phyloP scores from a whole-genome alignment of 2,329 filamentous ascomycete genomes.

The Juglanconis sp. region DNA sequence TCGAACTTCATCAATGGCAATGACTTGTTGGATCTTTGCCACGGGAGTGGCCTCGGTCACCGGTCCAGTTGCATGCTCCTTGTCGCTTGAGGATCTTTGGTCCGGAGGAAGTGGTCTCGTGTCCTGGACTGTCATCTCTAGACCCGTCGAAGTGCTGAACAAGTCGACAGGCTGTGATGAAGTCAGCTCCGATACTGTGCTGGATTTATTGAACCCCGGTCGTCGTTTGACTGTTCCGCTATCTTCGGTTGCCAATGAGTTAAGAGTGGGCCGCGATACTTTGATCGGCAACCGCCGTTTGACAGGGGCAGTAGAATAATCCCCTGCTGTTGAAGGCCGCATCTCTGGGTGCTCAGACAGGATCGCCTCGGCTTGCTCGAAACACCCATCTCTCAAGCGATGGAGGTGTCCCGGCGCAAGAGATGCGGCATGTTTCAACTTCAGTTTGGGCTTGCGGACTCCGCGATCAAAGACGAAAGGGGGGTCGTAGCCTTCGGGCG shows the following conservation, averaged over 20 bases:
- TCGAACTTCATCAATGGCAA: conserved; percentile 1
- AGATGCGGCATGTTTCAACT: conserved; percentile 11
- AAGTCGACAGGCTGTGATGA: conserved; percentile 11
- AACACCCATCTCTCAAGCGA: neutral
- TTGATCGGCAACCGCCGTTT: conserved; percentile 15
- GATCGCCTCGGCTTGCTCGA: neutral
- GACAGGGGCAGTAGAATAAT: conserved; percentile 10
- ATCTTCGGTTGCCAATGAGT: conserved; percentile 2
- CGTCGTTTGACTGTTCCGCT: conserved; percentile 18
- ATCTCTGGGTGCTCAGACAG: neutral
- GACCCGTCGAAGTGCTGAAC: conserved; percentile 2
- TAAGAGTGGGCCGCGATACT: conserved; percentile 7
- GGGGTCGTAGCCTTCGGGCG: conserved; percentile 7
- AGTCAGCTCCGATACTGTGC: conserved; percentile 10
- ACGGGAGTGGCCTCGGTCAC: neutral
- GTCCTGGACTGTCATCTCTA: neutral
- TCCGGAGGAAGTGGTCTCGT: neutral
- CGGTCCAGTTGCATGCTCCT: neutral
- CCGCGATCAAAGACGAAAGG: conserved; percentile 11
- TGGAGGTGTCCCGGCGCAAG: neutral
- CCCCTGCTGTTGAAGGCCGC: conserved; percentile 5
- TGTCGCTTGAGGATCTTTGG: neutral
- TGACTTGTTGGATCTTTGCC: conserved; percentile 1
- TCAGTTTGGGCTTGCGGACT: conserved; percentile 15
- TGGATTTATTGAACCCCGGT: conserved; percentile 12